Evolutionary conservation across 371 early-diverging fungal genomes (phyloP).

Genomic region (Batrachochytrium dendrobatidis): DNA sequence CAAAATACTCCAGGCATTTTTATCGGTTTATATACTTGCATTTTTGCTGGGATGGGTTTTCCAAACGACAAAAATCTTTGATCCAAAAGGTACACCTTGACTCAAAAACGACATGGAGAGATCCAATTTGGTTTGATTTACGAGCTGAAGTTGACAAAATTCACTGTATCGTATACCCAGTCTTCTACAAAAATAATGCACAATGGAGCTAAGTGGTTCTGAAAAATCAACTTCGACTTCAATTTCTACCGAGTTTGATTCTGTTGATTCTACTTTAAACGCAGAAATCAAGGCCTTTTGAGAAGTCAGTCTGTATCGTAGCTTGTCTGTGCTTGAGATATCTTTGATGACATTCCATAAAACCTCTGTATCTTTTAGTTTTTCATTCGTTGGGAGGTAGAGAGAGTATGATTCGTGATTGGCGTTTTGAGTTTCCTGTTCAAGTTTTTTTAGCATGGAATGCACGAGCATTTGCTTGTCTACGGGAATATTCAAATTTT

Average conservation of each 20-base stretch:
- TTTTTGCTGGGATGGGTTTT: too few species aligned
- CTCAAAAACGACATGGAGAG: too few species aligned
- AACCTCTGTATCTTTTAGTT: constrained; percentile 3
- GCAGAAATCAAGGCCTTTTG: constrained; percentile 1
- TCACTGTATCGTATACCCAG: constrained; percentile 12
- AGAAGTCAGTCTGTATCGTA: constrained; percentile 8
- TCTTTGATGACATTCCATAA: constrained; percentile 15
- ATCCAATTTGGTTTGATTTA: too few species aligned
- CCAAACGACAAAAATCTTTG: too few species aligned
- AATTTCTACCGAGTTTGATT: constrained; percentile 5
- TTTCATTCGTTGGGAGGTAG: constrained; percentile 13
- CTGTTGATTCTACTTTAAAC: too few species aligned
- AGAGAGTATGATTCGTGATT: background rate
- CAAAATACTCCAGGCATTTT: too few species aligned
- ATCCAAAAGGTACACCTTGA: too few species aligned
- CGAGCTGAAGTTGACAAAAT: too few species aligned
- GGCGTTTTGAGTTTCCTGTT: background rate
- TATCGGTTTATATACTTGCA: too few species aligned
- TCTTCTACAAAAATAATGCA: constrained; percentile 14
- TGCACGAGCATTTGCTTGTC: constrained; percentile 13
- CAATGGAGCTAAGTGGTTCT: background rate
- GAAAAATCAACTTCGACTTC: constrained; percentile 16
- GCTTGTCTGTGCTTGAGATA: background rate
- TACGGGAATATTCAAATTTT: constrained; percentile 4
- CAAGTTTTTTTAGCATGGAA: constrained; percentile 5